These are phyloP conservation scores for Fusarium chaquense DNA, from an alignment of 2,329 filamentous ascomycete species.

Conservation along the genomic window DNA sequence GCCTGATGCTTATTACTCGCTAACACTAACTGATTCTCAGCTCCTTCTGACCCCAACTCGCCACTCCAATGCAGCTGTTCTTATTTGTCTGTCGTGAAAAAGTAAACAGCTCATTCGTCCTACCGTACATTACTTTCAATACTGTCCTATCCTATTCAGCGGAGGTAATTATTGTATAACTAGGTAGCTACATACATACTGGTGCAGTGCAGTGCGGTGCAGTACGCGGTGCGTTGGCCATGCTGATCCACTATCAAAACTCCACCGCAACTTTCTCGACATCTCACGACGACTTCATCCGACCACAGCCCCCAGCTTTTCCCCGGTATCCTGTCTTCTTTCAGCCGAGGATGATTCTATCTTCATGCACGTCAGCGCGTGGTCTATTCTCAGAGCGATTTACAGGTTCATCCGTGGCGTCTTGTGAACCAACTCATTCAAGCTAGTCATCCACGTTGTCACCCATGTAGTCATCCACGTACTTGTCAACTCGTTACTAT, in stretches of 20 bases:
- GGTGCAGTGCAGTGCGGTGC: slow-evolving; percentile 11
- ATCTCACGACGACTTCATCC: slow-evolving; percentile 42
- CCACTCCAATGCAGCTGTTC: slow-evolving; percentile 29
- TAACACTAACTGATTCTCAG: slow-evolving; percentile 23
- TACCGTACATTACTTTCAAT: slow-evolving; percentile 1
- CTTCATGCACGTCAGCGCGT: slow-evolving; percentile 47
- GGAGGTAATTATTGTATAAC: no score
- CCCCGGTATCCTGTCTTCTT: slow-evolving; percentile 35
- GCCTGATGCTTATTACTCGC: slow-evolving; percentile 7
- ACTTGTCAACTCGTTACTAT: slow-evolving; percentile 6
- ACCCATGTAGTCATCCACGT: slow-evolving; percentile 23
- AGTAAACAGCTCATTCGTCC: slow-evolving; percentile 29
- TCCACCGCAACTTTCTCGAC: slow-evolving; percentile 41
- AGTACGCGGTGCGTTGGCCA: slow-evolving; percentile 43
- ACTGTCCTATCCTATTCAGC: neutral
- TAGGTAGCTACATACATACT: neutral
- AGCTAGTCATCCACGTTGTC: slow-evolving; percentile 18
- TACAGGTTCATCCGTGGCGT: slow-evolving; percentile 30
- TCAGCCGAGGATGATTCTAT: slow-evolving; percentile 34
- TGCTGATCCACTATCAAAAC: slow-evolving; percentile 38
- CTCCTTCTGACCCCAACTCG: slow-evolving; percentile 22
- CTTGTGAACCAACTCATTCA: slow-evolving; percentile 19
- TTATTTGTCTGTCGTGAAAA: slow-evolving; percentile 11
- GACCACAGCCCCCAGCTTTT: slow-evolving; percentile 26
- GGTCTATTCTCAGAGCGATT: slow-evolving; percentile 18